A percentile compares a stretch with the other conserved stretches of the same genome.
phyloP scores from a whole-genome alignment of 2,329 filamentous ascomycete species.

The Penicillium sp. region DNA sequence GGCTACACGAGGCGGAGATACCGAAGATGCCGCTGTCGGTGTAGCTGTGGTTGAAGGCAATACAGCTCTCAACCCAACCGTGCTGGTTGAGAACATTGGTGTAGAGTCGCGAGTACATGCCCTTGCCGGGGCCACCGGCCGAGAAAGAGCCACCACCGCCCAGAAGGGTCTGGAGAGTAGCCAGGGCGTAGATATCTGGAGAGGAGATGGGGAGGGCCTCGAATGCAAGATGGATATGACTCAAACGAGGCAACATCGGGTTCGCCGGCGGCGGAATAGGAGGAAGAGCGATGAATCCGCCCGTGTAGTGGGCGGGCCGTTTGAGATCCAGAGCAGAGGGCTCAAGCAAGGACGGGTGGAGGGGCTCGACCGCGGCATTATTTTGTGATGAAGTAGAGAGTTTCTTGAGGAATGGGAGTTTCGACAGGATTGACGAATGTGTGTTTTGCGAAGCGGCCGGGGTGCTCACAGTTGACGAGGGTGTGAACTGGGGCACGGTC shows the following conservation, averaged over 20 bases:
- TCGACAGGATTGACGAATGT: constrained; percentile 68
- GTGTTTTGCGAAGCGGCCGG: constrained; percentile 44
- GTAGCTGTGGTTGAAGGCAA: constrained; percentile 97
- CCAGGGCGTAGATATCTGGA: constrained; percentile 92
- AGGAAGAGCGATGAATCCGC: constrained; percentile 85
- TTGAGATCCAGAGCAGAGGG: constrained; percentile 56
- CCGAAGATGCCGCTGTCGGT: constrained; percentile 94
- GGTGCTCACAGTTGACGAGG: constrained; percentile 39
- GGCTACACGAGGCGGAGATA: constrained; percentile 82
- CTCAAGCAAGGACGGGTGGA: constrained; percentile 48
- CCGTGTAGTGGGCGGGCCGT: constrained; percentile 78
- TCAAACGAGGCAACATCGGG: constrained; percentile 75
- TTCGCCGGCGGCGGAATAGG: constrained; percentile 74
- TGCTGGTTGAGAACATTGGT: constrained; percentile 97
- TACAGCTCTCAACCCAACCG: constrained; percentile 93
- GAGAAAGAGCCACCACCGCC: constrained; percentile 96
- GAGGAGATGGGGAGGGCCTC: constrained; percentile 89
- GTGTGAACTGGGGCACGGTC: constrained; percentile 41
- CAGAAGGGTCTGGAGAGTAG: constrained; percentile 90
- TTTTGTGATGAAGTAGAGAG: constrained; percentile 71
- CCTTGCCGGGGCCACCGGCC: constrained; percentile 93
- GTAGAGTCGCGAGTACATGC: constrained; percentile 98
- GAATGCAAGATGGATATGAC: constrained; percentile 92
- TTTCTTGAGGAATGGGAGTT: constrained; percentile 86
- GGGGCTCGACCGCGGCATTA: constrained; percentile 55